Evolutionary conservation across 306 rosid species (phyloP), one percentile per base, ranked within the genome.

Genomic region (Quercus gilva): DNA sequence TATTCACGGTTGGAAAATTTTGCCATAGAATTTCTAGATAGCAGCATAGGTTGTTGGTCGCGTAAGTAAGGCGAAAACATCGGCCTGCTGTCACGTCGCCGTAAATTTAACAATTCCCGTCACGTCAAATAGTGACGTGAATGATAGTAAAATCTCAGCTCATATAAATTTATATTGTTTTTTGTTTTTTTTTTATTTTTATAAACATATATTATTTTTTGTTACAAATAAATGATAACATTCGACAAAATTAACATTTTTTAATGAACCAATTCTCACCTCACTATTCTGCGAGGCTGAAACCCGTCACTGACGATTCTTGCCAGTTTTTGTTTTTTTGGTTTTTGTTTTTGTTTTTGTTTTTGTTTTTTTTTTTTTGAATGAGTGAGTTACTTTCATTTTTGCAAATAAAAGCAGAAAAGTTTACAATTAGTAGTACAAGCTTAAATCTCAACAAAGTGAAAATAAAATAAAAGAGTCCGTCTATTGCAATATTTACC

Each of bases 51-150:
- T 55, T 67, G 72, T 43, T 76, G 78, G 72, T 79, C 75, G 87
- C 87, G 77, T 57, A 63, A 70, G 77, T 45, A 79, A 71, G 71
- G 65, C 65, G 55, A 71, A 80, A 69, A 49, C 77, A 58, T 76
- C 37, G 80, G 61, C 74, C 65, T 19, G 78, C 71, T 57, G 72
- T 84, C 77, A 45, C 75, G 64, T 72, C 73, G 67, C 78, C 51
- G 68, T 74, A 35, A 75, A 31, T 21, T 20, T 69, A 67, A 59
- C 82, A 71, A 59, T 71, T 57, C 71, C 77, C 73, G 77, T 83
- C 73, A 35, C 75, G 11, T 57, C 80, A 0, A 83, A 69, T 29
- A 20, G 56, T 56, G 71, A 55, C 70, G 72, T 65, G 37, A 15
- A 41, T 33, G 55, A 55, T 29, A 31, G 64, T 53, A 31, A 29